A percentile compares a stretch with the other conserved stretches of the same genome.
These are phyloP conservation scores for Cyberlindnera japonica DNA, from an alignment of 805 yeast species.

Conservation along the genomic window DNA sequence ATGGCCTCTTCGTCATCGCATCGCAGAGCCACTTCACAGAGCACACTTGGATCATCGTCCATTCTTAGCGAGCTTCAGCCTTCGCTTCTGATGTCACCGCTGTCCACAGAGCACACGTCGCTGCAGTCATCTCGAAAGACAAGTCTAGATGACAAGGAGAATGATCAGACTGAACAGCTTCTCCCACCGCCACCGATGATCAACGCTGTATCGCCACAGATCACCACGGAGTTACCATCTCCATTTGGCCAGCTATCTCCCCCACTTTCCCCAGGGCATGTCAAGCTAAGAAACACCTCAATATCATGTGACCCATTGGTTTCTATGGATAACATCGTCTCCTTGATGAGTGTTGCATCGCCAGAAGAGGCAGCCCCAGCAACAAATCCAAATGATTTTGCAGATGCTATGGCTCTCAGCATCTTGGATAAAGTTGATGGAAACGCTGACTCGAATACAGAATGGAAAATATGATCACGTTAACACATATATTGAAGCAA, in stretches of 20 bases:
- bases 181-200: slow-evolving; percentile 10
- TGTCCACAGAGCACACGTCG: not conserved
- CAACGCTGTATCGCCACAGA: slow-evolving; percentile 1
- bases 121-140: slow-evolving; percentile 5
- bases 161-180: slow-evolving; percentile 7
- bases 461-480: slow-evolving; percentile 23
- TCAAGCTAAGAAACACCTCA: slow-evolving; percentile 6
- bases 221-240: slow-evolving; percentile 4
- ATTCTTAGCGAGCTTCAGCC: slow-evolving; percentile 1
- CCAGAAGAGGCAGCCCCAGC: not conserved
- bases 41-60: not conserved
- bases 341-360: not conserved
- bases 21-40: slow-evolving; percentile 2
- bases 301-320: slow-evolving; percentile 16
- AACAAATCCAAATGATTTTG: slow-evolving; percentile 19
- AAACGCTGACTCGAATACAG: slow-evolving; percentile 9
- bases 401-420: slow-evolving; percentile 29
- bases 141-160: slow-evolving; percentile 3
- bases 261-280: slow-evolving; percentile 11
- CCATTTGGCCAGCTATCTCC: slow-evolving; percentile 13
- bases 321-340: not conserved
- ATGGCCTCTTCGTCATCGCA: not conserved
- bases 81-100: not conserved
- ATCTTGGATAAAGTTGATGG: slow-evolving; percentile 27
- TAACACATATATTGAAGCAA: not conserved